phyloP scores from a whole-genome alignment of 2,329 filamentous ascomycete species.

The Alternaria sp. region DNA sequence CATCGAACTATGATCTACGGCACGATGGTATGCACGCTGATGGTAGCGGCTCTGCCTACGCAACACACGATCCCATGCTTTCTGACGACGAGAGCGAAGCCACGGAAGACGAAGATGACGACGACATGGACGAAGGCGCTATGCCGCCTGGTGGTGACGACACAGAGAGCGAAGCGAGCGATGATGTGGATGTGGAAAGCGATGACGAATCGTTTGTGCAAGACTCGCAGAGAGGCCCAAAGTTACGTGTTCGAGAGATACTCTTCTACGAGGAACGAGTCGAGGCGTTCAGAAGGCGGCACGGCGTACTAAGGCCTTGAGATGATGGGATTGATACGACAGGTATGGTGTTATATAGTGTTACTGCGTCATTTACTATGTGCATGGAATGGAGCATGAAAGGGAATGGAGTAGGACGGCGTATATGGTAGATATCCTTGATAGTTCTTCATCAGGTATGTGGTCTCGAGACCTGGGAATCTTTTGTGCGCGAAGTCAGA shows the following conservation, averaged over 20 bases:
- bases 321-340: slow-evolving; percentile 6
- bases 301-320: slow-evolving; percentile 53
- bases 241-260: slow-evolving; percentile 77
- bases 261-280: slow-evolving; percentile 83
- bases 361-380: slow-evolving; percentile 13
- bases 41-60: slow-evolving; percentile 34
- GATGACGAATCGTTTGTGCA: slow-evolving; percentile 63
- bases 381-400: slow-evolving; percentile 12
- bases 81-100: slow-evolving; percentile 51
- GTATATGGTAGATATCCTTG: slow-evolving; percentile 27
- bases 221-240: slow-evolving; percentile 58
- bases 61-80: slow-evolving; percentile 42
- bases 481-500: neutral
- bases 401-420: slow-evolving; percentile 20
- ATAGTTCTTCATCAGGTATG: slow-evolving; percentile 15
- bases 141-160: slow-evolving; percentile 58
- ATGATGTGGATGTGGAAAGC: slow-evolving; percentile 54
- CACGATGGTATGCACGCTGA: slow-evolving; percentile 41
- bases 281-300: slow-evolving; percentile 79
- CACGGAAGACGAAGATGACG: slow-evolving; percentile 59
- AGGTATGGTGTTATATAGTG: slow-evolving; percentile 10
- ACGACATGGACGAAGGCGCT: slow-evolving; percentile 60
- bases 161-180: slow-evolving; percentile 44
- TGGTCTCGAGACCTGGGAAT: slow-evolving; percentile 3
- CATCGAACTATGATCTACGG: slow-evolving; percentile 54